phyloP scores from a whole-genome alignment of 495 filamentous ascomycete genomes.

The Diplogelasinospora grovesii region DNA sequence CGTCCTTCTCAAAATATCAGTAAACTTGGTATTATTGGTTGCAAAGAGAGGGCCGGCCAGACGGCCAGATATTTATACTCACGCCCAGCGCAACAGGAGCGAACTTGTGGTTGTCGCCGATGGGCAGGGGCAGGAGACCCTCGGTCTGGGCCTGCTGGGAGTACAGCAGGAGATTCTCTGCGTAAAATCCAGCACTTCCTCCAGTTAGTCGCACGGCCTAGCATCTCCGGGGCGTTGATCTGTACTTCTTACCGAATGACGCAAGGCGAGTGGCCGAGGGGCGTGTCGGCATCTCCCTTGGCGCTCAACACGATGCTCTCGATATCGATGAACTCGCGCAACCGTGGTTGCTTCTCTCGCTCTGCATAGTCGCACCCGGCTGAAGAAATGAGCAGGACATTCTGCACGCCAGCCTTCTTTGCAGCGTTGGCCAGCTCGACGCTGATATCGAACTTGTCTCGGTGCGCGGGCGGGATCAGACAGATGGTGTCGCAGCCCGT shows the following conservation, averaged over 20 bases:
- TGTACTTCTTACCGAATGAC: slow-evolving; percentile 39
- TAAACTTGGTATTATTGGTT: too few relatives aligned
- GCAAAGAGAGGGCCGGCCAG: too few relatives aligned
- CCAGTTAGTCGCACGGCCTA: slow-evolving; percentile 3
- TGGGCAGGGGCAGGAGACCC: slow-evolving; percentile 42
- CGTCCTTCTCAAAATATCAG: slow-evolving; percentile 27
- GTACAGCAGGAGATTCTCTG: slow-evolving; percentile 50
- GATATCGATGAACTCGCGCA: slow-evolving; percentile 50
- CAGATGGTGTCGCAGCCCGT: slow-evolving; percentile 46
- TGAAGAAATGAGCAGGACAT: slow-evolving; percentile 46
- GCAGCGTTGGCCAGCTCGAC: slow-evolving; percentile 43
- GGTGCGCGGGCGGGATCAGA: slow-evolving; percentile 44
- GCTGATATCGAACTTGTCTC: slow-evolving; percentile 43
- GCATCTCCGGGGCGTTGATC: too few relatives aligned
- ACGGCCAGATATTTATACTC: too few relatives aligned
- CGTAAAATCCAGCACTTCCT: slow-evolving; percentile 47
- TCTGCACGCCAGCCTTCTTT: slow-evolving; percentile 43
- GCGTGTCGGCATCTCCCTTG: slow-evolving; percentile 39
- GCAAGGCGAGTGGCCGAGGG: slow-evolving; percentile 40
- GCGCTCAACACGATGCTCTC: slow-evolving; percentile 37
- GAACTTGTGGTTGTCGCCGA: slow-evolving; percentile 47
- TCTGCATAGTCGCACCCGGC: slow-evolving; percentile 52
- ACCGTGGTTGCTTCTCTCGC: slow-evolving; percentile 40
- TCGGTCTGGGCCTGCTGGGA: slow-evolving; percentile 39
- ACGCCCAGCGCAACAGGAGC: slow-evolving; percentile 46